phyloP scores from a whole-genome alignment of 306 rosid species.

The Glycine soja region DNA sequence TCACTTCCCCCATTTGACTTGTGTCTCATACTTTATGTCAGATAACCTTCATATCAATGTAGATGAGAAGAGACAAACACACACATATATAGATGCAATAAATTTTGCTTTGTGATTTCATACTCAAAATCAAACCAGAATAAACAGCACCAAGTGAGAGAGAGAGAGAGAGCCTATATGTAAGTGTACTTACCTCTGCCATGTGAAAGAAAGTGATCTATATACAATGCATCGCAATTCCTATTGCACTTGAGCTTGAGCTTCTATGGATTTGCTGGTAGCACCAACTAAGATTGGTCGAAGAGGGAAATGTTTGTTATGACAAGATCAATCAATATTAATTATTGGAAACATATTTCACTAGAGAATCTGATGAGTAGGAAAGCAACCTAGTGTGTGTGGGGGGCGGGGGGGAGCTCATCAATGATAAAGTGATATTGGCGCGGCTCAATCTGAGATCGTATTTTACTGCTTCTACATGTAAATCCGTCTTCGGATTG shows the following conservation, averaged over 20 bases:
- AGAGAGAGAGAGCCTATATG: not conserved
- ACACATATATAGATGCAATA: not conserved
- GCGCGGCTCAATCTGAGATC: slow-evolving; percentile 99
- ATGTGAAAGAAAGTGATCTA: slow-evolving; percentile 14
- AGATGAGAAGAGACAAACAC: slow-evolving; percentile 6
- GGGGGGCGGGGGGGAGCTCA: not conserved
- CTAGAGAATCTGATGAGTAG: slow-evolving; percentile 49
- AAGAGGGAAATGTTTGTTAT: not conserved
- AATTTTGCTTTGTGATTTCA: slow-evolving; percentile 17
- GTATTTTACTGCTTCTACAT: slow-evolving; percentile 63
- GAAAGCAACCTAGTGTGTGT: slow-evolving; percentile 39
- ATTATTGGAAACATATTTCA: slow-evolving; percentile 5
- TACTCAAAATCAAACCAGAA: slow-evolving; percentile 32
- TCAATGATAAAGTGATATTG: slow-evolving; percentile 87
- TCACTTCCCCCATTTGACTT: not conserved
- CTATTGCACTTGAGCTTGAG: slow-evolving; percentile 7
- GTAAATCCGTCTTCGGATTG: slow-evolving; percentile 98
- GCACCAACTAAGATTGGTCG: slow-evolving; percentile 36
- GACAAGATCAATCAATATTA: slow-evolving; percentile 8
- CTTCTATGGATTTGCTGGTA: not conserved
- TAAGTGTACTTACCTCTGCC: slow-evolving; percentile 33
- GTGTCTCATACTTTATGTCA: slow-evolving; percentile 34
- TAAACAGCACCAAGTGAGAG: not conserved
- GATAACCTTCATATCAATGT: slow-evolving; percentile 40
- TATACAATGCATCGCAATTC: not conserved